phyloP scores from a whole-genome alignment of 371 early-diverging fungal species.

The Mortierella sp. region DNA sequence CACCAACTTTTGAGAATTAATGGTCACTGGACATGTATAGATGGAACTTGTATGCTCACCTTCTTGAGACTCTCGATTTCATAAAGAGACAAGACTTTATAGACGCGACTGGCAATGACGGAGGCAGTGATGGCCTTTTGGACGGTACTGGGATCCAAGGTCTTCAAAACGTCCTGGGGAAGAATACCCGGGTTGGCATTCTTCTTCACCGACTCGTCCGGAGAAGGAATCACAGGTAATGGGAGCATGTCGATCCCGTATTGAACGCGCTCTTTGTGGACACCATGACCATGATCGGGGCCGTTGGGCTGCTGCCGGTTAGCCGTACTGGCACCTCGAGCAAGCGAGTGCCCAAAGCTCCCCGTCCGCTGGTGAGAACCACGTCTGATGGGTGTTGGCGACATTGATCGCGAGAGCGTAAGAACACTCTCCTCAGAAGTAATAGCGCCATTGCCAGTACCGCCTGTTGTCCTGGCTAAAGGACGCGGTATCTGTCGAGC shows the following conservation, averaged over 20 bases:
- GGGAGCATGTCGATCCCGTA: constrained; percentile 54
- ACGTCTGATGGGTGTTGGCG: constrained; percentile 13
- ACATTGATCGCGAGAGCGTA: constrained; percentile 25
- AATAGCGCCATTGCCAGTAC: neutral
- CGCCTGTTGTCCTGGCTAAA: neutral
- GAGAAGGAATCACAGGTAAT: constrained; percentile 50
- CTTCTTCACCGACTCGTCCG: constrained; percentile 38
- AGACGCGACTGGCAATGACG: constrained; percentile 53
- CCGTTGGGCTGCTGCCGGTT: constrained; percentile 1
- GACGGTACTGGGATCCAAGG: constrained; percentile 34
- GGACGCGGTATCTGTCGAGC: neutral
- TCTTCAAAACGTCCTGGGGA: constrained; percentile 48
- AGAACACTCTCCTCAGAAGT: constrained; percentile 28
- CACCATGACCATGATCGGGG: neutral
- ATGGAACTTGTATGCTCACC: too few species aligned
- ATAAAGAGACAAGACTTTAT: constrained; percentile 37
- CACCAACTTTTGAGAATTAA: too few species aligned
- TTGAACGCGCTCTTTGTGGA: constrained; percentile 25
- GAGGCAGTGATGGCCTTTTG: constrained; percentile 48
- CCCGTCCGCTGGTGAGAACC: constrained; percentile 24
- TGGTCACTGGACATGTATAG: too few species aligned
- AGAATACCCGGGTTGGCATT: constrained; percentile 35
- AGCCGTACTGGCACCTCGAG: neutral
- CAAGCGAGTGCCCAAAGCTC: constrained; percentile 13
- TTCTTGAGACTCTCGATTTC: constrained; percentile 47